Evolutionary conservation across 1,139 yeast species (phyloP).

Genomic region (Geotrichum aggregatum): DNA sequence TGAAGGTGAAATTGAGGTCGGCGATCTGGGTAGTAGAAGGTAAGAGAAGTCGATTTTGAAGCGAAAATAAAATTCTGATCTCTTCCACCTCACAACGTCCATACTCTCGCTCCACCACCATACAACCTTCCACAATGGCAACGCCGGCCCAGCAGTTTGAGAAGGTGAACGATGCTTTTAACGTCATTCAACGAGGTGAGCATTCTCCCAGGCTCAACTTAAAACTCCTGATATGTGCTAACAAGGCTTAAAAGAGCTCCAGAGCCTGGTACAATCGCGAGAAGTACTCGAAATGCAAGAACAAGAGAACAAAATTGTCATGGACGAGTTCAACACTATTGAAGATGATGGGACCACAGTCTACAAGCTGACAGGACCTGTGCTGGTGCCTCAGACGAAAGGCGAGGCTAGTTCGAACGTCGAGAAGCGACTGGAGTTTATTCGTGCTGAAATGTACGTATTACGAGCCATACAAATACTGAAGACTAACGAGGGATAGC

Average conservation of each 20-base stretch:
- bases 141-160: constrained; percentile 27
- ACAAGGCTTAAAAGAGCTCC: constrained; percentile 8
- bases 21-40: no score
- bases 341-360: constrained; percentile 58
- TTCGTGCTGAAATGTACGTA: constrained; percentile 62
- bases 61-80: constrained; percentile 4
- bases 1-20: not conserved
- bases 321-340: constrained; percentile 39
- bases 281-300: constrained; percentile 59
- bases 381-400: constrained; percentile 81
- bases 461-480: no score
- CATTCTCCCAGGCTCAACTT: not conserved
- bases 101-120: not conserved
- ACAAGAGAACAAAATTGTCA: constrained; percentile 91
- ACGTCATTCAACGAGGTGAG: constrained; percentile 34
- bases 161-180: constrained; percentile 33
- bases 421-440: constrained; percentile 81
- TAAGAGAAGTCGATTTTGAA: constrained; percentile 3
- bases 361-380: constrained; percentile 88
- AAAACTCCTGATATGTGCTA: no score
- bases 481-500: constrained; percentile 17
- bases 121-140: not conserved
- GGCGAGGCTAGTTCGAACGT: constrained; percentile 80
- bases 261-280: constrained; percentile 39
- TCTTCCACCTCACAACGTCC: constrained; percentile 3